Percentiles rank a stretch among this genome's conserved stretches.
These are phyloP conservation scores for Cryoendolithus antarcticus DNA, from an alignment of 2,329 filamentous ascomycete species.

Conservation along the genomic window DNA sequence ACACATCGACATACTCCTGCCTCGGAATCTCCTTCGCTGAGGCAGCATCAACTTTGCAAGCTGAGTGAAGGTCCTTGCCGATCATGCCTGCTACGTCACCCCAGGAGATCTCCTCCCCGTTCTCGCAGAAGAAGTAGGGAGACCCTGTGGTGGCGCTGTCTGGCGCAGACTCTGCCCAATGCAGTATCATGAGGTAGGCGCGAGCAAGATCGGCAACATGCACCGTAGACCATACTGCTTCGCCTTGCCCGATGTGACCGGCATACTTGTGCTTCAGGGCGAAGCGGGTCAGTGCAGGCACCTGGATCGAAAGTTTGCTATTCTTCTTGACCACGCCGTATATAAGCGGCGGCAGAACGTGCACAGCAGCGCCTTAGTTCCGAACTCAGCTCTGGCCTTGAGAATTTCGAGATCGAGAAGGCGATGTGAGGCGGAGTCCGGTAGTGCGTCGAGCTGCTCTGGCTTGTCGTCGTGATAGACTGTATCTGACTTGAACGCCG, in stretches of 20 bases:
- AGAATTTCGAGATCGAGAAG: slow-evolving; percentile 34
- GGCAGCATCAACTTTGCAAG: slow-evolving; percentile 27
- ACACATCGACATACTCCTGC: slow-evolving; percentile 28
- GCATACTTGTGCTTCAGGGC: slow-evolving; percentile 37
- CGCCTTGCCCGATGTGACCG: slow-evolving; percentile 33
- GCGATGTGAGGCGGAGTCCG: slow-evolving; percentile 33
- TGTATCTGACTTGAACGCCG: slow-evolving; percentile 24
- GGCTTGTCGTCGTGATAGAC: slow-evolving; percentile 32
- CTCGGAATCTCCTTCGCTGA: slow-evolving; percentile 24
- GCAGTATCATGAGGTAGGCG: slow-evolving; percentile 33
- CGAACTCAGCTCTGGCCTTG: slow-evolving; percentile 22
- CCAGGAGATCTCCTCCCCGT: slow-evolving; percentile 33
- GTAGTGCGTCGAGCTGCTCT: slow-evolving; percentile 28
- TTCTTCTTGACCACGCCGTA: slow-evolving; percentile 31
- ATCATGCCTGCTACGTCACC: slow-evolving; percentile 27
- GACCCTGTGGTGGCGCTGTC: slow-evolving; percentile 22
- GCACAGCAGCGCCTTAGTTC: slow-evolving; percentile 30
- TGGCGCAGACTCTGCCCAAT: slow-evolving; percentile 28
- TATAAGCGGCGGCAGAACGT: slow-evolving; percentile 36
- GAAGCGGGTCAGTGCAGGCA: slow-evolving; percentile 35
- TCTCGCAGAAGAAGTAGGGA: slow-evolving; percentile 34
- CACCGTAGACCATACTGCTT: slow-evolving; percentile 29
- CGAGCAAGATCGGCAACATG: slow-evolving; percentile 37
- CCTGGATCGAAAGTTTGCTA: slow-evolving; percentile 33
- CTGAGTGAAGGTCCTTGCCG: slow-evolving; percentile 25